Evolutionary conservation across 768 basidiomycete species (phyloP).

Genomic region (Trametes coccinea): DNA sequence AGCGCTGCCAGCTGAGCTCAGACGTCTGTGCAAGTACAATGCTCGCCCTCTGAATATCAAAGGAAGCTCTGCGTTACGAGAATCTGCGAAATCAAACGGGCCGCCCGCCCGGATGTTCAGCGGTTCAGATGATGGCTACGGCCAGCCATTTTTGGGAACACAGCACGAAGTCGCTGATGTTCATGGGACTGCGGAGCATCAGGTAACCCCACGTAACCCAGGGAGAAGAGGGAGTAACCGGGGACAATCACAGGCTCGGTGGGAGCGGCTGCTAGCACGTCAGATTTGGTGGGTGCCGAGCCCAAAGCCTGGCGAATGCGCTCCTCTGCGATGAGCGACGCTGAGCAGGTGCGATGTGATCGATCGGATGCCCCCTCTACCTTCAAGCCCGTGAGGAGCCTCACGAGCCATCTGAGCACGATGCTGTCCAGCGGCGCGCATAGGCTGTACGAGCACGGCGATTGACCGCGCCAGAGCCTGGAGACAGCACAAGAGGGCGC

Average conservation of each 20-base stretch:
- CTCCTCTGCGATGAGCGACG: not conserved
- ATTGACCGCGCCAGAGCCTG: not conserved
- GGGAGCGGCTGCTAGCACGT: not conserved
- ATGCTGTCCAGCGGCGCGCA: not conserved
- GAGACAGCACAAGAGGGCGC: not conserved
- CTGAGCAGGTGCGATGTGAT: conserved; percentile 1
- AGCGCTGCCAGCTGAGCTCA: too few species aligned
- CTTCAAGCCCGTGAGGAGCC: too few species aligned
- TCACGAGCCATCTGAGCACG: not conserved
- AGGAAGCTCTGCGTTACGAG: conserved; percentile 1
- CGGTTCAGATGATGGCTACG: not conserved
- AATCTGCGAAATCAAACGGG: conserved; percentile 6
- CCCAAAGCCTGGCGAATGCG: not conserved
- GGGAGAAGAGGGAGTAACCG: not conserved
- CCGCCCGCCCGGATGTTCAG: not conserved
- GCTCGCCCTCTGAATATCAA: not conserved
- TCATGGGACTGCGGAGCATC: not conserved
- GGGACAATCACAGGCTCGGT: not conserved
- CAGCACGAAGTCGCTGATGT: not conserved
- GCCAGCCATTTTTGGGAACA: not conserved
- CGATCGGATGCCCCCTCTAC: not conserved
- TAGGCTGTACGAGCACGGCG: not conserved
- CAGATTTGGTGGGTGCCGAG: too few species aligned
- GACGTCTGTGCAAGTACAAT: too few species aligned
- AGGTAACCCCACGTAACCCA: not conserved